A percentile compares a stretch with the other conserved stretches of the same genome.
phyloP scores from a whole-genome alignment of 306 rosid genomes.

The Quercus engelmannii region DNA sequence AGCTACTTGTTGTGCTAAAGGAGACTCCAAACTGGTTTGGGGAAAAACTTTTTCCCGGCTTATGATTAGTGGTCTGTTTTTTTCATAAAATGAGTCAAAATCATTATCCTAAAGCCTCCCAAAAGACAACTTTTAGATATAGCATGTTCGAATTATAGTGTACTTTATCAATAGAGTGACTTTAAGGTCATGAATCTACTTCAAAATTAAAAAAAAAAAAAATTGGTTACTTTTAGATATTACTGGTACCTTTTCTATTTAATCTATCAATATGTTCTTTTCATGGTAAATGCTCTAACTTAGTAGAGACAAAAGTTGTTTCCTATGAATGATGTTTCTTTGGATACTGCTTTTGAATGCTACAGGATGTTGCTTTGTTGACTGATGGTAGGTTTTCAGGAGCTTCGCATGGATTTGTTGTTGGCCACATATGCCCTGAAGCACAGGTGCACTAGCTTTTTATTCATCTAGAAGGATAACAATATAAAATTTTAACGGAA shows the following conservation, averaged over 20 bases:
- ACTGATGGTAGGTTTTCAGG: slow-evolving; percentile 98
- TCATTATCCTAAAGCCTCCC: neutral
- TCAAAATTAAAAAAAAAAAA: neutral
- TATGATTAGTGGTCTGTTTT: slow-evolving; percentile 7
- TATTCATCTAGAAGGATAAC: neutral
- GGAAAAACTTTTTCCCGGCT: neutral
- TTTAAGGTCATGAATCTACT: neutral
- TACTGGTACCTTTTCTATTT: neutral
- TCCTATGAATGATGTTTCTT: neutral
- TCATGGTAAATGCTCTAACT: neutral
- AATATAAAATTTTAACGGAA: neutral
- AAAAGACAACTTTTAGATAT: neutral
- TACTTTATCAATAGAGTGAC: neutral
- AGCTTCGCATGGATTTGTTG: slow-evolving; percentile 96
- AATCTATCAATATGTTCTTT: neutral
- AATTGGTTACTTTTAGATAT: neutral
- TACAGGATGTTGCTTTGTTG: slow-evolving; percentile 91
- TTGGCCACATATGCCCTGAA: slow-evolving; percentile 95
- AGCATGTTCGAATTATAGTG: neutral
- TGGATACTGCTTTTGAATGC: slow-evolving; percentile 18
- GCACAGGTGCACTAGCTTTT: slow-evolving; percentile 58
- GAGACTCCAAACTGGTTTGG: too few relatives aligned
- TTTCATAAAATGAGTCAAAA: neutral
- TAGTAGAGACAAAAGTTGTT: neutral
- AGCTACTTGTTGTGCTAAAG: too few relatives aligned